A percentile compares a stretch with the other conserved stretches of the same genome.
phyloP scores from a whole-genome alignment of 768 basidiomycete genomes.

The Calocera cornea region DNA sequence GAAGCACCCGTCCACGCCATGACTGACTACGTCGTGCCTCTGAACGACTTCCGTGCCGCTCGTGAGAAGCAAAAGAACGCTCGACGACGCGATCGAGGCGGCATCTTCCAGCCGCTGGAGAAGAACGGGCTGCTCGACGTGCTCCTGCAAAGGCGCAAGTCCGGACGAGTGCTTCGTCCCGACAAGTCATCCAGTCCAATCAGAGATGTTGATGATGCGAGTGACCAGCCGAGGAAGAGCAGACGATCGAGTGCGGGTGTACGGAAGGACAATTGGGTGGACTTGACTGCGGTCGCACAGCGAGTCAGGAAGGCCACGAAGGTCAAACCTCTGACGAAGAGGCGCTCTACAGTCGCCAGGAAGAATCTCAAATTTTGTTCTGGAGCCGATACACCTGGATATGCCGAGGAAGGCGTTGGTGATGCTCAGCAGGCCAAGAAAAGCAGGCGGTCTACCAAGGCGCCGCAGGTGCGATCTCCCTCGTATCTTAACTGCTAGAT shows the following conservation, averaged over 20 bases:
- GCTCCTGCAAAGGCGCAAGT: not conserved
- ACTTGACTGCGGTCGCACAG: too few relatives aligned
- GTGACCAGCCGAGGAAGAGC: slow-evolving; percentile 9
- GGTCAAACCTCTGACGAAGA: too few relatives aligned
- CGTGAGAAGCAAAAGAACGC: not conserved
- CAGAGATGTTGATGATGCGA: not conserved
- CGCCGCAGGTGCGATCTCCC: too few relatives aligned
- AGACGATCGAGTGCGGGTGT: not conserved
- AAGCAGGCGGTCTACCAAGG: too few relatives aligned
- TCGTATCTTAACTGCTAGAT: too few relatives aligned
- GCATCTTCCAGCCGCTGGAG: not conserved
- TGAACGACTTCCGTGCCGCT: not conserved
- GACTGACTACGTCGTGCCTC: not conserved
- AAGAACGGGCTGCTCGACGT: not conserved
- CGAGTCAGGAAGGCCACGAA: too few relatives aligned
- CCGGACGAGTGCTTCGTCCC: not conserved
- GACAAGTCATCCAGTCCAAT: not conserved
- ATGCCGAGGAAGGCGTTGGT: too few relatives aligned
- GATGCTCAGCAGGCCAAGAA: too few relatives aligned
- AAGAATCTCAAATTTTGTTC: too few relatives aligned
- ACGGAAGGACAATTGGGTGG: not conserved
- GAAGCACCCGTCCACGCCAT: too few relatives aligned
- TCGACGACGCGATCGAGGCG: not conserved
- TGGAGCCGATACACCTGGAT: too few relatives aligned
- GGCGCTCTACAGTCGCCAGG: too few relatives aligned